Evolutionary conservation across 2,329 filamentous ascomycete genomes (phyloP), one percentile per base, ranked within the genome.

Genomic region (Aspergillus ochraceoroseus): DNA sequence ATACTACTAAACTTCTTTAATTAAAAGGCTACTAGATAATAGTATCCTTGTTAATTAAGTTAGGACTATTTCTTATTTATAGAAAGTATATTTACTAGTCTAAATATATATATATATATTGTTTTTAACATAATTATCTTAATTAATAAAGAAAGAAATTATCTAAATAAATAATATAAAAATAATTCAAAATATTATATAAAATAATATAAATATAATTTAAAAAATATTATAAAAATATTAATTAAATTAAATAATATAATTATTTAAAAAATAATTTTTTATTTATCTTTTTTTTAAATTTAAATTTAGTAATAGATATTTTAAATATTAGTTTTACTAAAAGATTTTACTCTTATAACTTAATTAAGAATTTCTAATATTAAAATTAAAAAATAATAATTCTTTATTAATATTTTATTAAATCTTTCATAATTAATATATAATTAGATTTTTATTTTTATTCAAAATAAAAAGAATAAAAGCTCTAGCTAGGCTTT

Each of bases 141-240:
- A 19, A 7, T 2, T 32, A 19, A 32, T 17, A 22, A 8, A 32
- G 1, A 20, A 19, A 19, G 12, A 11, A 11, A 22, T 22, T 19
- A 19, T 19, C 17, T 1, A 22, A 3, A 12, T 32, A 9, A 9
- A 3, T 20, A 32, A 14, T 19, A n/a, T 12, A 20, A 2, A 19
- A 32, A n/a, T 32, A 34, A 23, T 34, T 25, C 5, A 34, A 23
- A 14, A 34, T 14, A 25, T 22, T 13, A 34, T 34, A 12, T 34
- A 18, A 34, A 22, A 5, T 14, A 34, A 25, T 13, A 25, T 18
- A 17, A 25, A 3, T 25, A 22, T 25, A 25, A 23, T 34, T 25
- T 34, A 22, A 14, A 23, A 6, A 25, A n/a, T 5, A 22, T 22
- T 5, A 9, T 9, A 5, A 22, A 9, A 25, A 2, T 14, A 13